Evolutionary conservation across 2,329 filamentous ascomycete genomes (phyloP), one percentile per base, ranked within the genome.

Genomic region (Cladosporium sphaerospermum): DNA sequence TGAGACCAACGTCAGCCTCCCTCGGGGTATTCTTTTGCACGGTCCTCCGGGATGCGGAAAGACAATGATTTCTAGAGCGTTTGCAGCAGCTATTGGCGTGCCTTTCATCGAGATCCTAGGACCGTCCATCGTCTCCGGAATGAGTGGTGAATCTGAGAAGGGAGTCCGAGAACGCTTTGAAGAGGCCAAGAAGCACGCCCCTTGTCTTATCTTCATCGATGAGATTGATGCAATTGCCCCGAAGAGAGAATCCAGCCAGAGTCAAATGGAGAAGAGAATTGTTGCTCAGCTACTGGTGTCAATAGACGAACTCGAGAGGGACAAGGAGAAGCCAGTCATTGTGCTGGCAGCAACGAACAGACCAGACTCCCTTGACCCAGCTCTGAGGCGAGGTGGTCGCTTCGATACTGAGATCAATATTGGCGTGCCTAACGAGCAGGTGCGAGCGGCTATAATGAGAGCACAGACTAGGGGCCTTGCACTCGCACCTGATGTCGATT

Each of bases 151-250:
- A 66, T 92, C 88, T 0, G 89, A 95, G 69, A 91, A 91, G 73
- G 89, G 89, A 56, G 81, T 95, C 28, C 78, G 89, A 34, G 88
- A 92, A 59, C 78, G 89, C 45, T 95, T 95, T 56, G 91, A 97
- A 10, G 88, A 93, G 64, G 93, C 93, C 0, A 89, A 88, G 67
- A 80, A 82, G 52, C 78, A 91, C 36, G 91, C 92, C 0, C 93
- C 93, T 0, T 95, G 89, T 63, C 77, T 99, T 4, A 79, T 99
- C 4, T 95, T 96, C 64, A 87, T 97, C 54, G 90, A 96, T 61
- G 86, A 96, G 61, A 88, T 97, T 49, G 91, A 99, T 69, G 85
- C 86, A 3, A 93, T 97, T 62, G 88, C 90, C 46, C 88, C 88
- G 0, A 95, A 95, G 68, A 79, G 87, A 53, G 89, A 95, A 57